Conservation (phyloP, 192 early-diverging fungal genomes). For the Funneliformis geosporum region DNA sequence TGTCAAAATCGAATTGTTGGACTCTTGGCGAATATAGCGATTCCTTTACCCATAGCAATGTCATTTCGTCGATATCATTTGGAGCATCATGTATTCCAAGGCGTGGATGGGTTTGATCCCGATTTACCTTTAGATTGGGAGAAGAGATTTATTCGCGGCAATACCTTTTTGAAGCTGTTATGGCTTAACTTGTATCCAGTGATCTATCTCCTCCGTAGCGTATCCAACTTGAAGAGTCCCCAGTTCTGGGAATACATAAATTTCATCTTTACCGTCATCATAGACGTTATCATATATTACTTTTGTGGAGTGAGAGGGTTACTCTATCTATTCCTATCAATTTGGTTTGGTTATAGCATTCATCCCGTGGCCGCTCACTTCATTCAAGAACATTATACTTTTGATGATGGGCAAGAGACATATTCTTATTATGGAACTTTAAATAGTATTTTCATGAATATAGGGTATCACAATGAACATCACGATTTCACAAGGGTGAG, state of each 20-base stretch:
- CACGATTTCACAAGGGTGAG: slow-evolving; percentile 74
- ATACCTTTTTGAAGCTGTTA: slow-evolving; percentile 66
- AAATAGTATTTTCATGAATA: slow-evolving; percentile 89
- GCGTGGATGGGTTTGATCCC: slow-evolving; percentile 89
- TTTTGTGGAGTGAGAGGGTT: slow-evolving; percentile 66
- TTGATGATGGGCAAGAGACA: slow-evolving; percentile 90
- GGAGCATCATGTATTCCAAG: slow-evolving; percentile 98
- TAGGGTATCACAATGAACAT: slow-evolving; percentile 98
- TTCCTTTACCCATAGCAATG: slow-evolving; percentile 77
- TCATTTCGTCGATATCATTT: slow-evolving; percentile 88
- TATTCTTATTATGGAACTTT: slow-evolving; percentile 96
- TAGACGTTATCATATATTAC: slow-evolving; percentile 56
- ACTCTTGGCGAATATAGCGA: slow-evolving; percentile 81
- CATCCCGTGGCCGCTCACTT: slow-evolving; percentile 97
- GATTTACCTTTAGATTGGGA: slow-evolving; percentile 92
- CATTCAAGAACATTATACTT: slow-evolving; percentile 96
- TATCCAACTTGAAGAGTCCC: slow-evolving; percentile 65
- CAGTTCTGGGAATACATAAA: slow-evolving; percentile 80
- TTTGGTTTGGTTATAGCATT: slow-evolving; percentile 82
- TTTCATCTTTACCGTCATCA: slow-evolving; percentile 64
- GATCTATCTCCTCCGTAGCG: slow-evolving; percentile 83
- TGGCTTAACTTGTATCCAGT: slow-evolving; percentile 85
- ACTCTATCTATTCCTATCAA: slow-evolving; percentile 65
- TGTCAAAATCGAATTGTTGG: slow-evolving; percentile 82
- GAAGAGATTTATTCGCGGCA: slow-evolving; percentile 71